These are phyloP conservation scores for Nitzschia palea DNA, from an alignment of 108 stramenopile genomes.

Conservation along the genomic window DNA sequence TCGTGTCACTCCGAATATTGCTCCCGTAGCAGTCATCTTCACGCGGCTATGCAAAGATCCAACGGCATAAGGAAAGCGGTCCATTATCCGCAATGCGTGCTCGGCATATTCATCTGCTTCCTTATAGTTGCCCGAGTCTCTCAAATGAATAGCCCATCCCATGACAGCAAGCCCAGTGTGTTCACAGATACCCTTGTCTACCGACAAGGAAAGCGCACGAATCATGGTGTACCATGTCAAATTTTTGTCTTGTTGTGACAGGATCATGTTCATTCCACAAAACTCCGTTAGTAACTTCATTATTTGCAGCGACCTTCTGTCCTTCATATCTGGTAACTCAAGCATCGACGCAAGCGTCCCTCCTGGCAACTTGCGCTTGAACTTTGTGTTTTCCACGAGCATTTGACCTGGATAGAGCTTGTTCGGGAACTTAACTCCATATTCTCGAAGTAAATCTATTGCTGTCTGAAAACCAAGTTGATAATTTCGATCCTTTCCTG, in stretches of 20 bases:
- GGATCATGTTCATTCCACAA: not conserved
- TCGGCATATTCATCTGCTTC: slow-evolving; percentile 24
- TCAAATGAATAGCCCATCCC: not conserved
- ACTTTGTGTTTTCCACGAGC: slow-evolving; percentile 16
- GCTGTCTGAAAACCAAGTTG: slow-evolving; percentile 8
- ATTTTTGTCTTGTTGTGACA: not conserved
- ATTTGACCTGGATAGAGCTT: slow-evolving; percentile 20
- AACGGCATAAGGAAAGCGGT: slow-evolving; percentile 13
- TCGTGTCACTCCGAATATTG: slow-evolving; percentile 4
- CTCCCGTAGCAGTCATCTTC: not conserved
- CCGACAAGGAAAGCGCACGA: slow-evolving; percentile 9
- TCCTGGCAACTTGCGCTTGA: slow-evolving; percentile 16
- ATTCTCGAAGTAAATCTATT: slow-evolving; percentile 20
- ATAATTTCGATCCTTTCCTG: slow-evolving; percentile 28
- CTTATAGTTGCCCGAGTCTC: not conserved
- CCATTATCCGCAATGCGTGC: slow-evolving; percentile 8
- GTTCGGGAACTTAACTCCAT: slow-evolving; percentile 28
- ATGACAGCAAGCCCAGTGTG: slow-evolving; percentile 16
- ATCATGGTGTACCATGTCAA: slow-evolving; percentile 4
- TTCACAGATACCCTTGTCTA: slow-evolving; percentile 12
- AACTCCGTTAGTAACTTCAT: slow-evolving; percentile 8
- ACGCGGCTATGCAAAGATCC: slow-evolving; percentile 15
- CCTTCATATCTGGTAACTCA: slow-evolving; percentile 16
- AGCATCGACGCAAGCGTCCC: slow-evolving; percentile 10
- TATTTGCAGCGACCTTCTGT: slow-evolving; percentile 8